Evolutionary conservation across 108 stramenopile species (phyloP), one percentile per base, ranked within the genome.

Genomic region (Fragilaria radians): DNA sequence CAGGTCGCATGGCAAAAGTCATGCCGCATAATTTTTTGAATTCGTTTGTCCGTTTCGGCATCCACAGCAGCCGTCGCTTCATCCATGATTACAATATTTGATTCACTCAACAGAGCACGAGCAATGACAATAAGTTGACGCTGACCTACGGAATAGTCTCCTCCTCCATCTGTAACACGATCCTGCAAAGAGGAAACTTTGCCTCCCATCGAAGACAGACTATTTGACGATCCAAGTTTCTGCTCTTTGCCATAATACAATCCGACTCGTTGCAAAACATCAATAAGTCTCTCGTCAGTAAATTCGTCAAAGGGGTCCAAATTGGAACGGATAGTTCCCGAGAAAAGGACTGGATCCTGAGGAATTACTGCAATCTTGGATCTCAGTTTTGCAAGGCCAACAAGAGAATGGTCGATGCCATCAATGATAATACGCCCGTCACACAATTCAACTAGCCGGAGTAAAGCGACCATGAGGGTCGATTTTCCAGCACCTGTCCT

Each of bases 71-170:
- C 67, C 1, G 92, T 95, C 21, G 89, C 91, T 64, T 97, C 98
- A 72, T 99, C 98, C 80, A 96, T 91, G 32, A 96, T 78, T 11
- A 96, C 76, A 33, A 98, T 67, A 2, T 62, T 76, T 1, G 81
- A 52, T 18, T 78, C 69, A 19, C 74, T 62, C 2, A 99, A 66
- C 66, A 98, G 68, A 0, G 96, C 96, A 21, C 98, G 74, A 5
- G 95, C 97, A 68, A 99, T 88, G 34, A 95, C 96, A 17, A 99
- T 67, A 1, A 99, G 79, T 66, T 98, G 97, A 29, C 98, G 76
- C 66, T 99, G 93, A 21, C 98, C 98, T n/a, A 94, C 85, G 24
- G 81, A 82, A 42, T 84, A 89, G 73, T 99, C 98, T 25, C 59
- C 62, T 23, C 98, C 98, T 50, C 79, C 87, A 66, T 96, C 95